Base-by-base conservation (phyloP, 768 basidiomycete genomes). In the Boletus pseudopeckii region DNA sequence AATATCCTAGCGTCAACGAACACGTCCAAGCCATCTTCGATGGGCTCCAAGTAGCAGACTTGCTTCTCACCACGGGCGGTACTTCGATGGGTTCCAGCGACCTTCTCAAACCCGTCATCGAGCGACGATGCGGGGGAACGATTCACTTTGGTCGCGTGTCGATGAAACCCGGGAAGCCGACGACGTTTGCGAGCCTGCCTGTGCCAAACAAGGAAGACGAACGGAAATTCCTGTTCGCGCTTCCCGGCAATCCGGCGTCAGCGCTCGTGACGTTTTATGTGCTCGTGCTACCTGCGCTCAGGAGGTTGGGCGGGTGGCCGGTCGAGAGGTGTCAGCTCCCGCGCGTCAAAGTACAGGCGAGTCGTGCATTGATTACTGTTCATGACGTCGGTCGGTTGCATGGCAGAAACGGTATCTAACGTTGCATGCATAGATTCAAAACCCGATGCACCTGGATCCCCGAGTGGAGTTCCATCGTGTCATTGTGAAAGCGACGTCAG, bases 61-160 rank as follows among this genome's bases (percentile, higher is more conserved):
- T 96, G 8, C 66, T 96, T 14, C 71, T 95, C 11, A 88, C 90
- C 1, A 96, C 92, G 2, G 92, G 92, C 11, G 92, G 92, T 5
- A 93, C 92, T 5, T 92, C 90, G 2, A 95, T 95, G 92, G 92
- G 92, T 0, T 80, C 92, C 2, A 84, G 83, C 1, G 92, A 95
- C 68, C 77, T 95, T 20, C 71, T 96, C 38, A 94, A 95, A 68
- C 92, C 92, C 1, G 81, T 93, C 53, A 86, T 96, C 52, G 92
- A 96, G 69, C 81, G 84, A 15, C 78, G 86, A 40, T 79, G 94
- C 51, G 67, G 75, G 17, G 92, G 92, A 1, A 85, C 78, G 7
- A 77, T 93, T 5, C 91, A 94, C 63, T 94, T 96, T 65, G 92
- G 92, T 2, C 79, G 92, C 8, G 89, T 94, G 47, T 81, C 82